These are phyloP conservation scores for Clohesyomyces aquaticus DNA, from an alignment of 495 filamentous ascomycete genomes.

Conservation along the genomic window DNA sequence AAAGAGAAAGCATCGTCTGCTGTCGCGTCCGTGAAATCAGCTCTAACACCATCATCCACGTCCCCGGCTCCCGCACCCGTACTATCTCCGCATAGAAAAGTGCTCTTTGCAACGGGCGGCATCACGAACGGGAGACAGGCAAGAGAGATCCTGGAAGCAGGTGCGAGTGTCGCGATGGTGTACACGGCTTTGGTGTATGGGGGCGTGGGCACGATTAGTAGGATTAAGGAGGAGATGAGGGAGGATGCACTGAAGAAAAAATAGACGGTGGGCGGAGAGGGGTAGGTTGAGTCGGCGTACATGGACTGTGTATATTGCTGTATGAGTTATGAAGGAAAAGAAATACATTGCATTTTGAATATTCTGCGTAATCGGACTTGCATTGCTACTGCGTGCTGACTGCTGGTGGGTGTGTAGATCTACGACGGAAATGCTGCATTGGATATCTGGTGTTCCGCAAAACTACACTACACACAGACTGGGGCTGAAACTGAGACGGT, in stretches of 20 bases:
- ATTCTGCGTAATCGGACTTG: too few species aligned
- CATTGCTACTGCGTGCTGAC: too few species aligned
- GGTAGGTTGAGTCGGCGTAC: too few species aligned
- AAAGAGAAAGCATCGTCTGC: too few species aligned
- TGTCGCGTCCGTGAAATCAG: too few species aligned
- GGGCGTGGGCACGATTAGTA: conserved; percentile 80
- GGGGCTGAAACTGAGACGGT: too few species aligned
- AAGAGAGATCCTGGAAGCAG: conserved; percentile 74
- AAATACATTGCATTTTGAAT: not conserved
- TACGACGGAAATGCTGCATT: too few species aligned
- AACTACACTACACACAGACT: too few species aligned
- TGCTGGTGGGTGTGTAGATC: too few species aligned
- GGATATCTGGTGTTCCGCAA: too few species aligned
- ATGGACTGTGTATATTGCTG: not conserved
- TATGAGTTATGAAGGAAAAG: not conserved
- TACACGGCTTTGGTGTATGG: conserved; percentile 79
- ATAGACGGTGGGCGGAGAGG: too few species aligned
- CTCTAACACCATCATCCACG: too few species aligned
- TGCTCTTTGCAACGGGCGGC: conserved; percentile 89
- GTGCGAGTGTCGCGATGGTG: conserved; percentile 85
- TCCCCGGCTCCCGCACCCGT: conserved; percentile 12
- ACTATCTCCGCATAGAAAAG: conserved; percentile 55
- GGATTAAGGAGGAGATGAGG: conserved; percentile 85
- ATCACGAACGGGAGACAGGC: conserved; percentile 86
- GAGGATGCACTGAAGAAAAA: conserved; percentile 47